Evolutionary conservation across 164 flowering plant genomes (phyloP).

Genomic region (Nymphaea thermarum): DNA sequence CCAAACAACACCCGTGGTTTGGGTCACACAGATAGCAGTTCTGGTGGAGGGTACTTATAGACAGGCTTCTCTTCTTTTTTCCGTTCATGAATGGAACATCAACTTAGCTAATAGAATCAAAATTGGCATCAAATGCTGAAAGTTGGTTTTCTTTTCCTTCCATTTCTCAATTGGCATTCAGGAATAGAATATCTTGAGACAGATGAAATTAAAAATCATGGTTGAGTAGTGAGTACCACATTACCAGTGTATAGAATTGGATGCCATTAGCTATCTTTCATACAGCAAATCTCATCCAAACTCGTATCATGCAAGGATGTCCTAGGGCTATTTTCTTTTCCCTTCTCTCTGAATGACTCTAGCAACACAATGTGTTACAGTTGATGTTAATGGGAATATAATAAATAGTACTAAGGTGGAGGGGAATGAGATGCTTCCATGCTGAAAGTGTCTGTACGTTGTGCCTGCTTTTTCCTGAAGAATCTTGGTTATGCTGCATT

Average conservation of each 20-base stretch:
- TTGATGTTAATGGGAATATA: not conserved
- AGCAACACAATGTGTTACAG: not conserved
- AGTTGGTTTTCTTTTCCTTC: no score
- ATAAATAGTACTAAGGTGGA: not conserved
- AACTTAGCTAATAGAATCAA: not conserved
- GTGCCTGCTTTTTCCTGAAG: not conserved
- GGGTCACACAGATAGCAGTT: not conserved
- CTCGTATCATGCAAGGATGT: not conserved
- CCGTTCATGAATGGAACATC: not conserved
- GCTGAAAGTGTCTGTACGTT: not conserved
- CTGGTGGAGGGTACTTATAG: not conserved
- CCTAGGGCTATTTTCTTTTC: not conserved
- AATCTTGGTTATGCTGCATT: not conserved
- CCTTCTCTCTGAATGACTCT: not conserved
- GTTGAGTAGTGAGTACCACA: not conserved
- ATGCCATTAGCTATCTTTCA: not conserved
- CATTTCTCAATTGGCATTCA: not conserved
- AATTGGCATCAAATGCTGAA: not conserved
- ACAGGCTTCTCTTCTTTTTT: not conserved
- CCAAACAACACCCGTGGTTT: not conserved
- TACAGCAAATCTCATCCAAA: not conserved
- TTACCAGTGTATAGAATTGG: not conserved
- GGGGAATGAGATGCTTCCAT: not conserved
- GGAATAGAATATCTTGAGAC: not conserved
- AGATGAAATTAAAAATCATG: not conserved